phyloP scores from a whole-genome alignment of 2,329 filamentous ascomycete genomes.

The Myriosclerotinia curreyana region DNA sequence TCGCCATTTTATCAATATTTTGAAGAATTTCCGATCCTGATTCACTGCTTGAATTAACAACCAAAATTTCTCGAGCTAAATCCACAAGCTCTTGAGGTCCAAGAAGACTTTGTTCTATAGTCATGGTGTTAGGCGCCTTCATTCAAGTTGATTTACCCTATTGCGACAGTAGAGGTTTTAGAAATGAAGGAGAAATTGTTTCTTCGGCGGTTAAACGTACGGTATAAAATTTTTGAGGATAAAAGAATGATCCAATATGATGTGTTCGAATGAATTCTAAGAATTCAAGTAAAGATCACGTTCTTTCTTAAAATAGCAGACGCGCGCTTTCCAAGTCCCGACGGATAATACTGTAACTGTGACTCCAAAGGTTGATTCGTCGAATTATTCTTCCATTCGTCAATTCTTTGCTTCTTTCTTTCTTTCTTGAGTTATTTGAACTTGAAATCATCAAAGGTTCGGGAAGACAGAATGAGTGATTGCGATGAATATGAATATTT shows the following conservation, averaged over 20 bases:
- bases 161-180: constrained; percentile 14
- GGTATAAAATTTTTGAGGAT: constrained; percentile 7
- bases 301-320: constrained; percentile 2
- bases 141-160: constrained; percentile 17
- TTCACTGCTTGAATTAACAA: constrained; percentile 15
- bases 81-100: constrained; percentile 32
- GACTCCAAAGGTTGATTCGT: neutral
- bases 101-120: constrained; percentile 26
- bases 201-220: constrained; percentile 21
- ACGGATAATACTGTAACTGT: constrained; percentile 2
- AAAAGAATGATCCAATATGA: neutral
- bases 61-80: constrained; percentile 31
- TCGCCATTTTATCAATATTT: constrained; percentile 24
- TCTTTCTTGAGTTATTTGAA: neutral
- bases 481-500: neutral
- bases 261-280: neutral
- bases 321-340: constrained; percentile 7
- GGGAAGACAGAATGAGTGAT: constrained; percentile 1
- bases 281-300: constrained; percentile 4
- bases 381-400: constrained; percentile 12
- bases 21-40: neutral
- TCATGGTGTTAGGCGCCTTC: constrained; percentile 27
- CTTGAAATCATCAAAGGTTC: neutral
- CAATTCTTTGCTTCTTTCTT: neutral
- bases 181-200: constrained; percentile 8